Evolutionary conservation across 768 basidiomycete species (phyloP), one percentile per base, ranked within the genome.

Genomic region (Rubroboletus satanas): DNA sequence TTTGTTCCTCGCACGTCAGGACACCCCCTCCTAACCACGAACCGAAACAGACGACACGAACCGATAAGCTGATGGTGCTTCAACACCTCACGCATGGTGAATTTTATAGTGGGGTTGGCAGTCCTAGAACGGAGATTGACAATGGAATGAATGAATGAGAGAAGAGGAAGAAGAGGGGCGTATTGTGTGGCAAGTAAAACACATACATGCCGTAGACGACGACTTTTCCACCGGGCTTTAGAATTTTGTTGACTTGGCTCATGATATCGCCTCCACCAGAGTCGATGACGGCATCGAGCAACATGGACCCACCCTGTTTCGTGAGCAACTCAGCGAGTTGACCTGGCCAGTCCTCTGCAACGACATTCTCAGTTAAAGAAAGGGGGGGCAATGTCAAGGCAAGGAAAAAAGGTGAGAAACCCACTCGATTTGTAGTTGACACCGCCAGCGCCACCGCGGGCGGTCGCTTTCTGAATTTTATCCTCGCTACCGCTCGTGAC

Each of bases 11-110:
- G 51, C 52, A 59, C 53, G 41, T 67, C 50, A 67, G 29, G 26
- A 49, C n/a, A 31, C 10, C 42, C 41, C 53, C 29, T 53, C 33
- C 11, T 46, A 45, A 51, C 47, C 37, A 49, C 23, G 36, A 45
- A 53, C n/a, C 23, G 26, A 4, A 45, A 51, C 15, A 41, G 21
- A 38, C 10, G 29, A 18, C 15, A 67, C 77, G 41, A 41, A 90
- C 90, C 91, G 32, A 90, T 75, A 38, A 94, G 72, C 57, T 84
- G 82, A 39, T 87, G 83, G 61, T 90, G 86, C 62, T 80, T 84
- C 58, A 93, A 65, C 23, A 93, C 86, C 59, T 90, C 82, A 17
- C 82, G 79, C 87, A 94, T 93, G 10, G 85, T 87, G 64, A 93
- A 78, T 28, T 74, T 77, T 37, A 89, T 77, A 47, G 76, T 71